Evolutionary conservation across 768 basidiomycete genomes (phyloP).

Genomic region (Amanita molliuscula): DNA sequence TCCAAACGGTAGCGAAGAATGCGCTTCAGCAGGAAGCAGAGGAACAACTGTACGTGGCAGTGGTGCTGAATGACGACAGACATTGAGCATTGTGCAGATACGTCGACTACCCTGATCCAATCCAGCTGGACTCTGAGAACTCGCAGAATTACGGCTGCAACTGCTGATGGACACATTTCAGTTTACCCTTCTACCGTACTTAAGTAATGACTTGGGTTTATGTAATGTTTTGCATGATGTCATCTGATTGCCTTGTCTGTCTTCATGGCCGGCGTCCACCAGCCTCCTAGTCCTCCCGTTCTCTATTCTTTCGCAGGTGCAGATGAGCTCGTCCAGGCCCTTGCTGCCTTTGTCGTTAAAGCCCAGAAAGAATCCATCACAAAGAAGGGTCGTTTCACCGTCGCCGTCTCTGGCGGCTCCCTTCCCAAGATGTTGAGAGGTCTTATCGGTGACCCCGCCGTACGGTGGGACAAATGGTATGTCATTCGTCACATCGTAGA

Average conservation of each 20-base stretch:
- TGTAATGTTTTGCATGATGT: constrained; percentile 5
- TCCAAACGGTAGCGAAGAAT: constrained; percentile 99
- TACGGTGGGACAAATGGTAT: constrained; percentile 94
- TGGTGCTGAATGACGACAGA: constrained; percentile 4
- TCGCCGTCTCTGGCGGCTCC: constrained; percentile 92
- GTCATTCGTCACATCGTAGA: constrained; percentile 11
- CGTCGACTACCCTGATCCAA: constrained; percentile 98
- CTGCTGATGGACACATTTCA: constrained; percentile 38
- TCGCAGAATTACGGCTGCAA: constrained; percentile 89
- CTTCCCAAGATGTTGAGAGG: constrained; percentile 74
- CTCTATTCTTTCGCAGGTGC: constrained; percentile 59
- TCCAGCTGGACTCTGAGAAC: constrained; percentile 90
- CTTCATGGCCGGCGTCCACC: constrained; percentile 30
- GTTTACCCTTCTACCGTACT: neutral
- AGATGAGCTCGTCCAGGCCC: constrained; percentile 45
- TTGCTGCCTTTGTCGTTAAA: constrained; percentile 76
- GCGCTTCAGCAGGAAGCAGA: constrained; percentile 96
- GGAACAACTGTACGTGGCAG: constrained; percentile 69
- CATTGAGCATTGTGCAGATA: constrained; percentile 41
- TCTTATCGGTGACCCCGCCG: constrained; percentile 49
- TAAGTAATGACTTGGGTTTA: neutral
- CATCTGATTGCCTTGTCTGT: neutral
- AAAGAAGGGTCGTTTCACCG: constrained; percentile 82
- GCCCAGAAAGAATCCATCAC: constrained; percentile 85
- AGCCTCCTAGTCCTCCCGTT: constrained; percentile 54